Base-by-base conservation (phyloP, 495 filamentous ascomycete genomes). In the Clohesyomyces aquaticus region DNA sequence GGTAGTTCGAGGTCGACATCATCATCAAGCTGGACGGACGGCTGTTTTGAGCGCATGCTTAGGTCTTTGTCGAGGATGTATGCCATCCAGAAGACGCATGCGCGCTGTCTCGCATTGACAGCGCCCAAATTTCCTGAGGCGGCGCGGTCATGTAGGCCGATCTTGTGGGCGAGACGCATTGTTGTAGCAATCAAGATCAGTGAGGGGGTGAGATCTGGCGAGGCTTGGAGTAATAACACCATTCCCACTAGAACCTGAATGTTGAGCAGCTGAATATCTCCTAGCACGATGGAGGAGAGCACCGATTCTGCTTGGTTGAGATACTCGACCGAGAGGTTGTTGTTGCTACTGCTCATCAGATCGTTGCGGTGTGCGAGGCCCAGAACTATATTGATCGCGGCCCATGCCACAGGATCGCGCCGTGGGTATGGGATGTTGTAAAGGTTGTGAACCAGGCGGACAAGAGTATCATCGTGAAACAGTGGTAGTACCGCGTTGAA, bases 1-100 rank as follows among this genome's bases (percentile, higher is more conserved):
- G 63, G 63, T 22, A 61, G 27, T 16, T 66, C 63, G 26, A 61
- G 50, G 38, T 66, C 49, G 42, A 66, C 43, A 26, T 66, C 63
- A 27, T 66, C 63, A 23, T 66, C 57, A 43, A 60, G 16, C 47
- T 55, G 47, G 4, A 56, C 45, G 26, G 56, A 55, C 19, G 63
- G 63, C 41, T 66, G 63, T 45, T 51, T 46, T 25, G 46, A 53
- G 28, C 52, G 56, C 49, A 66, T 55, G 57, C 63, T 66, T 16
- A 66, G 50, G 56, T 66, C 63, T 66, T 66, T 66, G 50, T 66
- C 63, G 45, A 66, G 63, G 32, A 55, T 50, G 35, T 60, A 60
- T 19, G 63, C 63, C 28, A 66, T 19, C 63, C 63, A 66, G 19
- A 61, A 66, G 3, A 66, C 63, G 25, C 51, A 48, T 19, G 32